A percentile compares a stretch with the other conserved stretches of the same genome.
Conservation (phyloP, 768 basidiomycete genomes). For the Fomitopsis serialis region DNA sequence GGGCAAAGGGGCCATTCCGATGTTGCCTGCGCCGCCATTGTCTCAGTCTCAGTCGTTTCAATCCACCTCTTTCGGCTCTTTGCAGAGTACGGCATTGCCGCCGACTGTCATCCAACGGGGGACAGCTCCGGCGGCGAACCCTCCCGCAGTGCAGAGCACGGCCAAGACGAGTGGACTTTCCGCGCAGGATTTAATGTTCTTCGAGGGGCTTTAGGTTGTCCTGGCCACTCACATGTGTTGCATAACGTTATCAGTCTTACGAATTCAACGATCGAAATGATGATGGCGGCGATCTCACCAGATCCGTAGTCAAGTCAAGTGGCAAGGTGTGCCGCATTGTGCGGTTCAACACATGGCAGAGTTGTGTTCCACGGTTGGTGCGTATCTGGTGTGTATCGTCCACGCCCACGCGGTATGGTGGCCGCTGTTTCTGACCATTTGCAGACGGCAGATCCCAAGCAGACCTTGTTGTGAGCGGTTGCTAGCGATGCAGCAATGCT, state of each 20-base stretch:
- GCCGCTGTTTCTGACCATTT: too few relatives aligned
- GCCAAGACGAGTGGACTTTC: conserved; percentile 53
- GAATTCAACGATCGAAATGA: background rate
- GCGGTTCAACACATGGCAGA: too few relatives aligned
- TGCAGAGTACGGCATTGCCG: background rate
- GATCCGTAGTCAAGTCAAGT: too few relatives aligned
- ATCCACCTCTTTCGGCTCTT: background rate
- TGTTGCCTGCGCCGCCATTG: conserved; percentile 13
- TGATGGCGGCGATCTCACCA: too few relatives aligned
- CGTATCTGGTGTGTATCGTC: too few relatives aligned
- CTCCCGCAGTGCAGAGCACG: conserved; percentile 11
- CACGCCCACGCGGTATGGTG: too few relatives aligned
- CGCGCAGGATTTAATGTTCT: conserved; percentile 84
- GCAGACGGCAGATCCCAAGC: too few relatives aligned
- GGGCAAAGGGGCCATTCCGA: background rate
- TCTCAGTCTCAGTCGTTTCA: conserved; percentile 13
- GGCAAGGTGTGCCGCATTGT: too few relatives aligned
- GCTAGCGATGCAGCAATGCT: too few relatives aligned
- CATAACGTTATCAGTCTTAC: background rate
- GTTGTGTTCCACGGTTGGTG: too few relatives aligned
- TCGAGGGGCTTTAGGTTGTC: conserved; percentile 81
- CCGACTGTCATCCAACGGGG: background rate
- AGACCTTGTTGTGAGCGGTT: too few relatives aligned
- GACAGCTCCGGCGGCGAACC: conserved; percentile 5
- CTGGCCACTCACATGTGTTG: conserved; percentile 18